Evolutionary conservation across 2,329 filamentous ascomycete genomes (phyloP), one percentile per base, ranked within the genome.

Genomic region (Diaporthe aspalathi): DNA sequence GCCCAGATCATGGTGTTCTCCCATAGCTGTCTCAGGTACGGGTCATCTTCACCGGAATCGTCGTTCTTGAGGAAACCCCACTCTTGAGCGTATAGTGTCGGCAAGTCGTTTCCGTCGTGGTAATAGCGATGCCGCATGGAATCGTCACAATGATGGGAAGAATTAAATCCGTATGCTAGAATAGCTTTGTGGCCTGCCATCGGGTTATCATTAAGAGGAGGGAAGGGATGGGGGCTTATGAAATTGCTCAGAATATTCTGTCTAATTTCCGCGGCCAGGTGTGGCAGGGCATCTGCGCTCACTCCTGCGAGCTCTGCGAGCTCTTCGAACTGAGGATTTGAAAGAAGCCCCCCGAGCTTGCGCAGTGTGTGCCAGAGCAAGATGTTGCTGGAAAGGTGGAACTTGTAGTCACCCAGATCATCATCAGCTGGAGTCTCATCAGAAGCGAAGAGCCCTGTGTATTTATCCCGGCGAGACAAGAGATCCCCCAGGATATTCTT

Each of bases 71-170:
- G 53, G 20, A 72, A 65, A 2, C 68, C 71, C 73, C 72, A 75
- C n/a, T 75, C 71, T 29, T 32, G 29, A 6, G 73, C 73, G 29
- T 75, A 74, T 12, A 75, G 40, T 2, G 73, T 76, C 5, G 75
- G 75, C 54, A 76, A 56, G 57, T 76, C 75, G 49, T 76, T 76
- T 22, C 72, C 74, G 50, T 76, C 75, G 65, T 76, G 74, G 67
- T 76, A 76, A 4, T 29, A 35, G 2, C 71, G 60, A 24, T 63
- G 35, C 20, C 53, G 27, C 3, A 1, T 24, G 16, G 69, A 22
- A n/a, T 62, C 53, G 0, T n/a, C 5, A 7, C 6, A 16, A 1
- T 5, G 1, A 12, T 63, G 56, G n/a, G 29, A 24, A 6, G 62
- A 60, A 20, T 70, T 45, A 22, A 70, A 24, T 16, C 45, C 71